Conservation (phyloP, 2,329 filamentous ascomycete genomes). For the Chaetomiaceae sp. region DNA sequence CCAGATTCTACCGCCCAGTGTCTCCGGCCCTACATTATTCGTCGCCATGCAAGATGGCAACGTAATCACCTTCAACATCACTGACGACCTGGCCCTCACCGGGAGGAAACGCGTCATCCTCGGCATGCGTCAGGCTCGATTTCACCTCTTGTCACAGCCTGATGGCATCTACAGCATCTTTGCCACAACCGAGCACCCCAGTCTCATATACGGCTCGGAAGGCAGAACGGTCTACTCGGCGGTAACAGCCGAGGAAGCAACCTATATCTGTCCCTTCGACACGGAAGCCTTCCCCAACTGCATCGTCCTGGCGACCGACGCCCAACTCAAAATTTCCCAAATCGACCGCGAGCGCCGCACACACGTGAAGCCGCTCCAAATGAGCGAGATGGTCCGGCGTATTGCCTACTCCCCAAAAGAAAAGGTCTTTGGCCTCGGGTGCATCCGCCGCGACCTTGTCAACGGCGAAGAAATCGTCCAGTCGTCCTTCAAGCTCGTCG, state of each 20-base stretch:
- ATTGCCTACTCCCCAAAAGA: slow-evolving; percentile 78
- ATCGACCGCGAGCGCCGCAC: slow-evolving; percentile 84
- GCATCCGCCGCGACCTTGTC: slow-evolving; percentile 68
- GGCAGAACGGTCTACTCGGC: slow-evolving; percentile 88
- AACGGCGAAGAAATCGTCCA: slow-evolving; percentile 69
- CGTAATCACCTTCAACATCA: slow-evolving; percentile 76
- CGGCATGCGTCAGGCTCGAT: slow-evolving; percentile 76
- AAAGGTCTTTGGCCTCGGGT: slow-evolving; percentile 81
- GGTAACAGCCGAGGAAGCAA: slow-evolving; percentile 82
- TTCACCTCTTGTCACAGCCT: slow-evolving; percentile 70
- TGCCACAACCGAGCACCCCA: slow-evolving; percentile 90
- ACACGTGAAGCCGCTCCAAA: slow-evolving; percentile 74
- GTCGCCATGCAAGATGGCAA: slow-evolving; percentile 90
- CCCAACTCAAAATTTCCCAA: slow-evolving; percentile 70
- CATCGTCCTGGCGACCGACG: slow-evolving; percentile 73
- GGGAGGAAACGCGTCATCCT: slow-evolving; percentile 77
- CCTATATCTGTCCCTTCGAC: slow-evolving; percentile 77
- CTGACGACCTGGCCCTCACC: slow-evolving; percentile 59
- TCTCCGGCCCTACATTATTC: slow-evolving; percentile 68
- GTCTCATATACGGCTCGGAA: slow-evolving; percentile 85
- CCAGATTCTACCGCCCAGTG: slow-evolving; percentile 62
- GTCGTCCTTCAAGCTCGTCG: slow-evolving; percentile 82
- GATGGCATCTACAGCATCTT: slow-evolving; percentile 75
- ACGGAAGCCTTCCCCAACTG: slow-evolving; percentile 74
- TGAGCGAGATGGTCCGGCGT: slow-evolving; percentile 78